Evolutionary conservation across 163 green algal species (phyloP).

Genomic region (Scenedesmus sp.): DNA sequence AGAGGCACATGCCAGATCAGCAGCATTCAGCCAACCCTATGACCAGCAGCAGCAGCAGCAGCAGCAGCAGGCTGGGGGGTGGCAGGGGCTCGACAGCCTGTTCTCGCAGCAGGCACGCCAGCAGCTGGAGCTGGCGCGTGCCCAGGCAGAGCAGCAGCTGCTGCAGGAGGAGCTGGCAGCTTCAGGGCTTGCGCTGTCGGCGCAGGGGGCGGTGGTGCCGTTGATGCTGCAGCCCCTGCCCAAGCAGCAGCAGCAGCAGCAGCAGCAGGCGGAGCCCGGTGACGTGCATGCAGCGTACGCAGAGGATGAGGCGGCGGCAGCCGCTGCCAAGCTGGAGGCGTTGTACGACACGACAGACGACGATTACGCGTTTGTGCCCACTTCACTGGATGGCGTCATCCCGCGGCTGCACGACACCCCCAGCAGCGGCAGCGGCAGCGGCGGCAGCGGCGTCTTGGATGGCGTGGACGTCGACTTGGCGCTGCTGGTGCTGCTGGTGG

Average conservation of each 20-base stretch:
- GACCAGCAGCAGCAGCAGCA: constrained; percentile 4
- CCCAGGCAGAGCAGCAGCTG: background rate
- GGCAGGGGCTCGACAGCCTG: background rate
- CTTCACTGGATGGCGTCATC: background rate
- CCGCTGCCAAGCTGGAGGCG: background rate
- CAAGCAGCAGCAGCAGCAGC: background rate
- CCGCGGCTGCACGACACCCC: background rate
- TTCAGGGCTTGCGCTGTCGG: background rate
- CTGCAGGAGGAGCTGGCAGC: background rate
- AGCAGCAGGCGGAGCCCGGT: background rate
- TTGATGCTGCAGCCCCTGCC: background rate
- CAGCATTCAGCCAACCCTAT: background rate
- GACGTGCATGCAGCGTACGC: background rate
- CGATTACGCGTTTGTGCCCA: background rate
- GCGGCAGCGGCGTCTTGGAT: background rate
- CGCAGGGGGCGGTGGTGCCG: background rate
- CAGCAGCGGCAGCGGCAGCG: background rate
- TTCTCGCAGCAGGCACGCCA: background rate
- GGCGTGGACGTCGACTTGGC: background rate
- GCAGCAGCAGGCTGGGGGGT: background rate
- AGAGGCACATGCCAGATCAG: background rate
- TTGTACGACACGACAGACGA: background rate
- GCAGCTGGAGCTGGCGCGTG: background rate
- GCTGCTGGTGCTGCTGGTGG: constrained; percentile 41
- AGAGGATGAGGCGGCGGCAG: background rate